Evolutionary conservation across 2,329 filamentous ascomycete genomes (phyloP).

Genomic region (Sporothrix pseudoabietina): DNA sequence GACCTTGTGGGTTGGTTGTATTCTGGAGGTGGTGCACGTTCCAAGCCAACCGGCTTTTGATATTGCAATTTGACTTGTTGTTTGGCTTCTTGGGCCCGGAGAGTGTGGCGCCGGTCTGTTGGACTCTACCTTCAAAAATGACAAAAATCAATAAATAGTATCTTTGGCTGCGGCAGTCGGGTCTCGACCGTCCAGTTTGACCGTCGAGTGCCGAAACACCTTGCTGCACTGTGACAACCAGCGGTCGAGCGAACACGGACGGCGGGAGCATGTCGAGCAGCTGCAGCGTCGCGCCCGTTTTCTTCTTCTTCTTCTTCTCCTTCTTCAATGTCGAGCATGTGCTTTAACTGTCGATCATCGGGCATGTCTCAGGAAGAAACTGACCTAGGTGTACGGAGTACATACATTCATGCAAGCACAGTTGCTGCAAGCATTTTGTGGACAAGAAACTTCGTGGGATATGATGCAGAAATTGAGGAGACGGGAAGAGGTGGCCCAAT

Average conservation of each 20-base stretch:
- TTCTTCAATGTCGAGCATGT: background rate
- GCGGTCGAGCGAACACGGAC: background rate
- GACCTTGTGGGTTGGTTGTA: background rate
- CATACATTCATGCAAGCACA: background rate
- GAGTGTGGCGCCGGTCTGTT: background rate
- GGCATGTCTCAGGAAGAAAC: constrained; percentile 9
- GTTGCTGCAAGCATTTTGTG: background rate
- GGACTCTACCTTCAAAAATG: background rate
- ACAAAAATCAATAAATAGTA: background rate
- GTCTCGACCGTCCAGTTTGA: background rate
- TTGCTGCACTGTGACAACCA: background rate
- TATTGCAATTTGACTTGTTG: background rate
- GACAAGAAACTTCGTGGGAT: background rate
- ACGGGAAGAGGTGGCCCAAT: background rate
- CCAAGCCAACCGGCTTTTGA: background rate
- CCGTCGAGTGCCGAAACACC: background rate
- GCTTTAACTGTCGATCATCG: background rate
- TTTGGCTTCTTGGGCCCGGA: background rate
- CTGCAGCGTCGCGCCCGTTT: background rate
- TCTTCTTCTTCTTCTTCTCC: background rate
- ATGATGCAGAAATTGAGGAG: background rate
- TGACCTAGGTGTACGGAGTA: background rate
- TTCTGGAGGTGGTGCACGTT: background rate
- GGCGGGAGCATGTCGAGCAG: background rate
- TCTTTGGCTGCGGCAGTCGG: background rate